Conservation (phyloP, 2,329 filamentous ascomycete genomes). For the Fusarium stilboides region DNA sequence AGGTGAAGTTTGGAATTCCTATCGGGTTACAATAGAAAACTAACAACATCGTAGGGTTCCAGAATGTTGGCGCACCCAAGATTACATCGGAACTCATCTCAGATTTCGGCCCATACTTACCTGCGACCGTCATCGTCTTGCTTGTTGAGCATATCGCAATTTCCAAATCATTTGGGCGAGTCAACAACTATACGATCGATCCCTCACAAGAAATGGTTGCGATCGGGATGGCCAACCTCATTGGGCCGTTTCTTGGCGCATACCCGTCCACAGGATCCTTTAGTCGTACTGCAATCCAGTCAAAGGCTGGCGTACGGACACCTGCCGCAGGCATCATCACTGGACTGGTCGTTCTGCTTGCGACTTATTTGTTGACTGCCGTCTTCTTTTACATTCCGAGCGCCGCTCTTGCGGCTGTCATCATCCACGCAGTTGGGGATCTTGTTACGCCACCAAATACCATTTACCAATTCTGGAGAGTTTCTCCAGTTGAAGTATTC, state of each 20-base stretch:
- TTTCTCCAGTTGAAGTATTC: constrained; percentile 89
- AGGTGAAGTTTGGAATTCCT: constrained; percentile 57
- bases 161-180: constrained; percentile 93
- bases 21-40: neutral
- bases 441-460: constrained; percentile 92
- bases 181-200: constrained; percentile 97
- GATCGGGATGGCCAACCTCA: constrained; percentile 90
- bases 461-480: constrained; percentile 94
- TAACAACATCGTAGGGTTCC: constrained; percentile 71
- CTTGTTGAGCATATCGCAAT: constrained; percentile 98
- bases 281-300: constrained; percentile 96
- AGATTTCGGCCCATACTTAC: constrained; percentile 80
- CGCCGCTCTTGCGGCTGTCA: constrained; percentile 85
- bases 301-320: constrained; percentile 94
- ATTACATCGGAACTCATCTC: constrained; percentile 77
- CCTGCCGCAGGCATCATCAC: constrained; percentile 93
- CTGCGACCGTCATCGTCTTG: constrained; percentile 91
- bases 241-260: constrained; percentile 91
- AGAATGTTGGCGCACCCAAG: constrained; percentile 80
- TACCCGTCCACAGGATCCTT: constrained; percentile 97
- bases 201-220: constrained; percentile 97
- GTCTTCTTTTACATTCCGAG: constrained; percentile 96
- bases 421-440: constrained; percentile 96
- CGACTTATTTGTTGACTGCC: constrained; percentile 88
- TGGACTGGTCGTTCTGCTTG: constrained; percentile 85